A percentile compares a stretch with the other conserved stretches of the same genome.
Conservation (phyloP, 352 stramenopile species). For the Globisporangium splendens region DNA sequence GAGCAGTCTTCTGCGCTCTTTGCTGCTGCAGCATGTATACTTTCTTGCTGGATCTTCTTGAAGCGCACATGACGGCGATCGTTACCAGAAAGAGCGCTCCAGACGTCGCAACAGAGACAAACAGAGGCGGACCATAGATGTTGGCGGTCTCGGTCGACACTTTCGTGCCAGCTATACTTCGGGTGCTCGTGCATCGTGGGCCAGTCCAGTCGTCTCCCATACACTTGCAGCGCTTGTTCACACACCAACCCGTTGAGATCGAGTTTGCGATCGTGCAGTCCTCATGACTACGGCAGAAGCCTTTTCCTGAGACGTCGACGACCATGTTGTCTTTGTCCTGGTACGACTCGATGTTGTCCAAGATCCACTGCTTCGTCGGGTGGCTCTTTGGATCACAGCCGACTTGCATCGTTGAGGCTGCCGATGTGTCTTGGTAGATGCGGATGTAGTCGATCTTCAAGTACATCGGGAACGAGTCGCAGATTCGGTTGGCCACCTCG, state of each 20-base stretch:
- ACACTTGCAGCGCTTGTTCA: constrained; percentile 27
- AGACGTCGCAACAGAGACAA: too few species aligned
- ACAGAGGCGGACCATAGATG: constrained; percentile 50
- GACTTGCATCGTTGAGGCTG: constrained; percentile 17
- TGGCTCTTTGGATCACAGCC: constrained; percentile 33
- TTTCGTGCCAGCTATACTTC: constrained; percentile 35
- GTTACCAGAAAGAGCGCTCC: too few species aligned
- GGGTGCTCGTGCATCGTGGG: constrained; percentile 31
- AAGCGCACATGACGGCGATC: too few species aligned
- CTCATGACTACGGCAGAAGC: constrained; percentile 20
- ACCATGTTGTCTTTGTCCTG: constrained; percentile 21
- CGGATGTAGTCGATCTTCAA: constrained; percentile 88
- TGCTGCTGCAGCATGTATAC: too few species aligned
- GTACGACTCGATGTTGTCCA: constrained; percentile 28
- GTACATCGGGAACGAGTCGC: constrained; percentile 42
- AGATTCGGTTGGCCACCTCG: constrained; percentile 39
- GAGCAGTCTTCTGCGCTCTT: too few species aligned
- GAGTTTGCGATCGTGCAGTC: constrained; percentile 29
- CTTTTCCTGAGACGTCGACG: constrained; percentile 21
- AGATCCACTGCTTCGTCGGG: constrained; percentile 31
- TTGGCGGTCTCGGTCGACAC: constrained; percentile 47
- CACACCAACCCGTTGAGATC: constrained; percentile 29
- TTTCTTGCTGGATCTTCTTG: too few species aligned
- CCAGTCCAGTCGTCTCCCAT: constrained; percentile 25
- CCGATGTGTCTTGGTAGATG: constrained; percentile 69